These are phyloP conservation scores for Fulvia fulva DNA, from an alignment of 2,329 filamentous ascomycete species.

Conservation along the genomic window DNA sequence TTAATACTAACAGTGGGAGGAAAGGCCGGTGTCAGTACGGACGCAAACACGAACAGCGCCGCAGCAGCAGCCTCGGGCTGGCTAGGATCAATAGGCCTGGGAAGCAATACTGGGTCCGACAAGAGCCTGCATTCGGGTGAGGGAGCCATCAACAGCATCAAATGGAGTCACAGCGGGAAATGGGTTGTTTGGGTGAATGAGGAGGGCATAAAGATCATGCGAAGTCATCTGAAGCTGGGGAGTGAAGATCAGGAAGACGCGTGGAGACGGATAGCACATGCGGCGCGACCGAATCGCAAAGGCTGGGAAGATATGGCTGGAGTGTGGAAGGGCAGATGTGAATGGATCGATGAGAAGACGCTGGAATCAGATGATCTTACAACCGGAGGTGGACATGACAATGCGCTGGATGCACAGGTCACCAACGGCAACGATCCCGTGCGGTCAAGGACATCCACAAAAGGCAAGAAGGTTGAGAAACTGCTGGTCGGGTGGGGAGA, in stretches of 20 bases:
- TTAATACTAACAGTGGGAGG: slow-evolving; percentile 83
- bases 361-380: slow-evolving; percentile 68
- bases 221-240: slow-evolving; percentile 78
- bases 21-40: slow-evolving; percentile 69
- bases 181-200: slow-evolving; percentile 96
- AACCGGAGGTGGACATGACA: slow-evolving; percentile 33
- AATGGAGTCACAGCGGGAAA: slow-evolving; percentile 89
- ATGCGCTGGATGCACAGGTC: slow-evolving; percentile 19
- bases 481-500: slow-evolving; percentile 93
- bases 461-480: slow-evolving; percentile 56
- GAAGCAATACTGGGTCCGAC: slow-evolving; percentile 71
- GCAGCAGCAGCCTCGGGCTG: slow-evolving; percentile 77
- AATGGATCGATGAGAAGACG: slow-evolving; percentile 85
- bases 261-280: slow-evolving; percentile 92
- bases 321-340: slow-evolving; percentile 86
- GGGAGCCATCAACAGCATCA: slow-evolving; percentile 83
- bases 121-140: slow-evolving; percentile 87
- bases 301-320: slow-evolving; percentile 95
- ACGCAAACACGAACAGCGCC: slow-evolving; percentile 83
- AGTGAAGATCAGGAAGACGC: slow-evolving; percentile 72
- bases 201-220: slow-evolving; percentile 96
- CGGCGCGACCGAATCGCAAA: slow-evolving; percentile 79
- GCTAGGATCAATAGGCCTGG: slow-evolving; percentile 83
- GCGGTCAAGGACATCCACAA: slow-evolving; percentile 15
- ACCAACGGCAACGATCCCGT: slow-evolving; percentile 25